Evolutionary conservation across 2,329 filamentous ascomycete species (phyloP).

Genomic region (Aspergillus sergii): DNA sequence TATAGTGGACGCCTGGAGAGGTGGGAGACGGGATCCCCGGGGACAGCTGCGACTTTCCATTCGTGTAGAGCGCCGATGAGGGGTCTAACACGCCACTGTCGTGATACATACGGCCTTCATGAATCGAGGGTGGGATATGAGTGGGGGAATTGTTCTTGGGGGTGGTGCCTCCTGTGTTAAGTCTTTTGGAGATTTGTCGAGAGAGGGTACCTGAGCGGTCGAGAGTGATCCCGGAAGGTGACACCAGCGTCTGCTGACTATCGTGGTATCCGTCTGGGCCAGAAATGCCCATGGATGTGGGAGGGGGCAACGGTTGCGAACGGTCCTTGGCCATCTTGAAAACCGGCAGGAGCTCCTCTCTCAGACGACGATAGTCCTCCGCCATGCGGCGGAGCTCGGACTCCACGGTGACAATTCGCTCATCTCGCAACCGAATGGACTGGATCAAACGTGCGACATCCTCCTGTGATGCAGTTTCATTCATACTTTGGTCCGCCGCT

Average conservation of each 20-base stretch:
- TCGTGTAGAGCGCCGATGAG: constrained; percentile 65
- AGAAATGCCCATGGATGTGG: constrained; percentile 34
- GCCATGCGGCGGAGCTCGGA: constrained; percentile 79
- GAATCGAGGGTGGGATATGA: constrained; percentile 65
- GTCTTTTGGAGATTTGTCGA: constrained; percentile 75
- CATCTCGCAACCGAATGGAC: constrained; percentile 85
- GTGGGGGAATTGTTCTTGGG: constrained; percentile 79
- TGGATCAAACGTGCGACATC: constrained; percentile 91
- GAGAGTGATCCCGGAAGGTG: constrained; percentile 31
- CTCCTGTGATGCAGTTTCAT: constrained; percentile 85
- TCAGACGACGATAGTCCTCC: constrained; percentile 83
- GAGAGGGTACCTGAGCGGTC: constrained; percentile 60
- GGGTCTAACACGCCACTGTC: constrained; percentile 63
- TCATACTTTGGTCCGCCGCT: constrained; percentile 90
- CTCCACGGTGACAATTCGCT: constrained; percentile 82
- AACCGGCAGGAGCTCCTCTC: constrained; percentile 89
- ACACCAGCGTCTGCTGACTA: constrained; percentile 46
- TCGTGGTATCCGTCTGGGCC: constrained; percentile 30
- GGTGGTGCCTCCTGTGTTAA: constrained; percentile 66
- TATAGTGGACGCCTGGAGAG: constrained; percentile 43
- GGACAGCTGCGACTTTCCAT: constrained; percentile 60
- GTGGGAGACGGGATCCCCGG: constrained; percentile 53
- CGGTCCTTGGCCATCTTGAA: constrained; percentile 90
- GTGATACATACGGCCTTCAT: constrained; percentile 64
- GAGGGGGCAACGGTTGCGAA: constrained; percentile 77